Evolutionary conservation across 2,329 filamentous ascomycete genomes (phyloP).

Genomic region (Venturia nashicola): DNA sequence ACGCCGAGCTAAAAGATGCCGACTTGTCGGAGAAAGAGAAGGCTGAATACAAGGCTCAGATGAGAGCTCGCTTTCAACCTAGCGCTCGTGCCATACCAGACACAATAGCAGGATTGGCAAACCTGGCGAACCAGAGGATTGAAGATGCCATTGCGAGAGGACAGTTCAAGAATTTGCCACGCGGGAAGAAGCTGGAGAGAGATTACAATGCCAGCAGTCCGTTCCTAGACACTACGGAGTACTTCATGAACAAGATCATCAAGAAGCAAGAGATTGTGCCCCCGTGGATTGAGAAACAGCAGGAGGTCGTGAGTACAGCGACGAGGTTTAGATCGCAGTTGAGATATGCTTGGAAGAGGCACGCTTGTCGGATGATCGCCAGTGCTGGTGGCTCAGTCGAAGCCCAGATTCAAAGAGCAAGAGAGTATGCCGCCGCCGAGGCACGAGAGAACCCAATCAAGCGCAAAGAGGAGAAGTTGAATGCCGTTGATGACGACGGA

Average conservation of each 20-base stretch:
- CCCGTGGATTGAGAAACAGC: constrained; percentile 98
- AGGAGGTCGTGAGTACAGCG: constrained; percentile 63
- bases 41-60: constrained; percentile 56
- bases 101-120: constrained; percentile 64
- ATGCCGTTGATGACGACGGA: constrained; percentile 30
- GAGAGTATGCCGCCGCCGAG: constrained; percentile 67
- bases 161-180: constrained; percentile 73
- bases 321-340: constrained; percentile 62
- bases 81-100: constrained; percentile 61
- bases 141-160: constrained; percentile 88
- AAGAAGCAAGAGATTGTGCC: constrained; percentile 91
- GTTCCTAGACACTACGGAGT: constrained; percentile 92
- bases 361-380: constrained; percentile 67
- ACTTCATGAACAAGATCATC: constrained; percentile 98
- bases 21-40: constrained; percentile 58
- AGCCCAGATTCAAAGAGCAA: constrained; percentile 58
- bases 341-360: constrained; percentile 71
- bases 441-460: constrained; percentile 46
- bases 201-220: constrained; percentile 75
- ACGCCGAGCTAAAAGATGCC: constrained; percentile 40
- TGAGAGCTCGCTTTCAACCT: constrained; percentile 71
- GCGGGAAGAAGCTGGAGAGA: constrained; percentile 68
- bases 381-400: constrained; percentile 63
- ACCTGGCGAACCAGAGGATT: constrained; percentile 81
- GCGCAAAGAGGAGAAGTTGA: constrained; percentile 30